Evolutionary conservation across 208 protist genomes (phyloP), one percentile per base, ranked within the genome.

Genomic region (Crithidia acanthocephali): DNA sequence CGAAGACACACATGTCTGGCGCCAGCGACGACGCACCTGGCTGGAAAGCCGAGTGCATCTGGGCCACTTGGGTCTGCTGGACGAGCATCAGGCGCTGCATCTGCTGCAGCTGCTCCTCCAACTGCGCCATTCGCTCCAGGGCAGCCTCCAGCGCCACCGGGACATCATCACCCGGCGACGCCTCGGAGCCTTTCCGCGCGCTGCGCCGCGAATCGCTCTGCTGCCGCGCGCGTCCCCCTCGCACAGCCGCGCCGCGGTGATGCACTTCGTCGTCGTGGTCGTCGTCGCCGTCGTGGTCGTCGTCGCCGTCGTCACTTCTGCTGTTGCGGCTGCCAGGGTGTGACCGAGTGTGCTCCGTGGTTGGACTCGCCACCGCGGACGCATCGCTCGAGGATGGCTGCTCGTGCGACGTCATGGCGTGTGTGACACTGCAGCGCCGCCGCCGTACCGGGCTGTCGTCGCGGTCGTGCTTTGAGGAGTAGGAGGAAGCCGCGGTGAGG

Each of bases 41-140:
- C 45, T 40, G 61, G 47, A 66, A 30, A 3, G 62, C 48, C 33
- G 15, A n/a, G 48, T 72, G 66, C 44, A 57, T 42, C 45, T 55
- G 51, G 20, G 55, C 10, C 23, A 72, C 25, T 20, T 52, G 57
- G 2, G 27, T 33, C 53, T 64, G 53, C 44, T 71, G 65, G 9
- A 45, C 18, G 20, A 55, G 37, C 18, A 71, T 37, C 7, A 62
- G 42, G 0, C 65, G 72, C 58, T 59, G 64, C 35, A 60, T 35
- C 59, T 61, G 25, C 23, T 16, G 2, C 13, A 65, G 23, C 51
- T 67, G 57, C 40, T 56, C 42, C 33, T 59, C 60, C 10, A 67
- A 20, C 44, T 60, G 63, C 35, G 52, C 30, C 44, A 68, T 50
- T 32, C 61, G 57, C 37, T 55, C 47, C 42, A 30, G 20, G 47